A percentile compares a stretch with the other conserved stretches of the same genome.
Evolutionary conservation across 306 rosid genomes (phyloP).

Genomic region (Begonia fuchsioides): DNA sequence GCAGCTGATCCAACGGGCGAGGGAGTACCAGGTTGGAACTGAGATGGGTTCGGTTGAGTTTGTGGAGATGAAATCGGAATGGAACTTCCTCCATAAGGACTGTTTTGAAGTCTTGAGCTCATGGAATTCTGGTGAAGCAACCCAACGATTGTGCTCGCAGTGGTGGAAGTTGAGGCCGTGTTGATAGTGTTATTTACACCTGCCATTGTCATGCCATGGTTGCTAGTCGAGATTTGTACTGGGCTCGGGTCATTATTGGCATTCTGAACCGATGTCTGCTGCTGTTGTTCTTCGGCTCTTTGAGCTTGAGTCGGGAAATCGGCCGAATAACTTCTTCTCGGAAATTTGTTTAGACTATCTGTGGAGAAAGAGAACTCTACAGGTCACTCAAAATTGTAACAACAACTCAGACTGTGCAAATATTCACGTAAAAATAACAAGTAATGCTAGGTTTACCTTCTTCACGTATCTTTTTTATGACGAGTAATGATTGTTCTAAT

Average conservation of each 20-base stretch:
- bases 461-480: too few species aligned
- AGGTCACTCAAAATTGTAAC: slow-evolving; percentile 2
- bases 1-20: slow-evolving; percentile 39
- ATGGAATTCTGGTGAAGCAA: slow-evolving; percentile 90
- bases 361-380: neutral
- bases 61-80: slow-evolving; percentile 85
- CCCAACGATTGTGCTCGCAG: slow-evolving; percentile 85
- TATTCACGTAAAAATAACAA: too few species aligned
- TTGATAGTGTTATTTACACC: slow-evolving; percentile 48
- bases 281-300: slow-evolving; percentile 54
- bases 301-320: slow-evolving; percentile 59
- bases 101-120: slow-evolving; percentile 74
- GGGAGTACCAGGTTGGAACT: slow-evolving; percentile 70
- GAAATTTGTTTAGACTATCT: slow-evolving; percentile 91
- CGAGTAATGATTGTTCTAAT: too few species aligned
- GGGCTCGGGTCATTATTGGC: slow-evolving; percentile 45
- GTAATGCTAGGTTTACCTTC: too few species aligned
- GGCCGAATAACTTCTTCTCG: slow-evolving; percentile 53
- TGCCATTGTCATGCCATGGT: slow-evolving; percentile 63
- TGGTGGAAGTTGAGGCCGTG: slow-evolving; percentile 54
- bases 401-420: neutral
- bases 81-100: slow-evolving; percentile 68
- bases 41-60: slow-evolving; percentile 58
- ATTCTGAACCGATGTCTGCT: slow-evolving; percentile 37
- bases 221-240: slow-evolving; percentile 46